Evolutionary conservation across 371 early-diverging fungal species (phyloP).

Genomic region (Batrachochytrium dendrobatidis): DNA sequence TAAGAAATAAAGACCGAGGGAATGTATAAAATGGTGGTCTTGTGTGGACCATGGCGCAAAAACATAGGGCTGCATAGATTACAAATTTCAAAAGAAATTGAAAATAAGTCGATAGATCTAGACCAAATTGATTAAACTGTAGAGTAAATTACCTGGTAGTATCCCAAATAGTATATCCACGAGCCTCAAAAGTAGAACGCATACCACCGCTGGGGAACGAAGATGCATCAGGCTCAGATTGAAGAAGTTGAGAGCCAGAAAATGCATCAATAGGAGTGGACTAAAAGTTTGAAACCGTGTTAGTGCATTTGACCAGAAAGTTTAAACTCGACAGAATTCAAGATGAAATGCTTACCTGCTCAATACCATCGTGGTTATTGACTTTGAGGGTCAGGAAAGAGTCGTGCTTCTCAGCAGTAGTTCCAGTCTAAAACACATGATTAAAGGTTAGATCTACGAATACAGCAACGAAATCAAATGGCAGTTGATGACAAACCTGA

Average conservation of each 20-base stretch:
- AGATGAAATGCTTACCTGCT: conserved; percentile 47
- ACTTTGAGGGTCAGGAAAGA: conserved; percentile 84
- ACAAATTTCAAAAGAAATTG: too few species aligned
- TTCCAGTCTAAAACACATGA: conserved; percentile 69
- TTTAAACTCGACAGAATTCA: background rate
- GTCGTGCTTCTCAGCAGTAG: conserved; percentile 99
- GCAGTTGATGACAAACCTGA: too few species aligned
- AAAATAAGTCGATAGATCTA: background rate
- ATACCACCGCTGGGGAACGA: conserved; percentile 98
- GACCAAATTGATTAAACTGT: background rate
- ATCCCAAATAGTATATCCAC: conserved; percentile 99
- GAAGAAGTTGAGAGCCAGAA: conserved; percentile 92
- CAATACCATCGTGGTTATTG: conserved; percentile 58
- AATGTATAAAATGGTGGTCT: conserved; percentile 84
- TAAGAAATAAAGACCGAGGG: conserved; percentile 97
- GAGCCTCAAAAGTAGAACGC: conserved; percentile 96
- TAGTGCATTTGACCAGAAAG: background rate
- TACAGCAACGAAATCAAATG: too few species aligned
- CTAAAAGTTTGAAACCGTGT: conserved; percentile 22
- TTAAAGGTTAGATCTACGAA: too few species aligned
- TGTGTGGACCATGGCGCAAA: conserved; percentile 85
- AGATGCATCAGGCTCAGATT: conserved; percentile 98
- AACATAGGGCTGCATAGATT: conserved; percentile 98
- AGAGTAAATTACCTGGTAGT: conserved; percentile 53
- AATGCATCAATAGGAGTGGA: conserved; percentile 83